Conservation (phyloP, 352 stramenopile genomes). For the Sclerospora graminicola region DNA sequence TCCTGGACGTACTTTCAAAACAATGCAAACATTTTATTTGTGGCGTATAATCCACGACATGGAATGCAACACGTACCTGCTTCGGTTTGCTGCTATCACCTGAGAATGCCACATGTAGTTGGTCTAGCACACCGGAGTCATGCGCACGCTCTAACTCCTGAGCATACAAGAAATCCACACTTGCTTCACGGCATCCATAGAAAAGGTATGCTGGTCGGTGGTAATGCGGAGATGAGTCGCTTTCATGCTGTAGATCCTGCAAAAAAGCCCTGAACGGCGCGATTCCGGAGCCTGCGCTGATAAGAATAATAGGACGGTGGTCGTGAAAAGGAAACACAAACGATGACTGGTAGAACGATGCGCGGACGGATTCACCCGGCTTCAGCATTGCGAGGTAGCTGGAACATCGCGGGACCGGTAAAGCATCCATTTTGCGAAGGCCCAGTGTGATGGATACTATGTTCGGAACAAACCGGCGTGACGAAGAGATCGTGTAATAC, state of each 20-base stretch:
- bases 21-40: neutral
- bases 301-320: slow-evolving; percentile 54
- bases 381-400: slow-evolving; percentile 49
- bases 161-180: slow-evolving; percentile 61
- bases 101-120: slow-evolving; percentile 57
- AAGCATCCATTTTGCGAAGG: slow-evolving; percentile 32
- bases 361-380: slow-evolving; percentile 40
- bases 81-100: slow-evolving; percentile 20
- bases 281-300: slow-evolving; percentile 72
- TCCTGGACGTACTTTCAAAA: slow-evolving; percentile 63
- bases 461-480: slow-evolving; percentile 39
- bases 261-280: slow-evolving; percentile 75
- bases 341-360: slow-evolving; percentile 60
- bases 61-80: slow-evolving; percentile 24
- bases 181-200: slow-evolving; percentile 54
- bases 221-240: slow-evolving; percentile 8
- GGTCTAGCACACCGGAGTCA: slow-evolving; percentile 32
- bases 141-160: slow-evolving; percentile 42
- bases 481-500: slow-evolving; percentile 83
- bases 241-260: slow-evolving; percentile 62
- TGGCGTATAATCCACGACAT: no score
- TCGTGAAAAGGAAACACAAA: slow-evolving; percentile 64
- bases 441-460: slow-evolving; percentile 66
- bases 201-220: slow-evolving; percentile 57
- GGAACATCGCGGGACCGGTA: slow-evolving; percentile 65